Base-by-base conservation (phyloP, 306 rosid species). In the Potentilla sterilis region DNA sequence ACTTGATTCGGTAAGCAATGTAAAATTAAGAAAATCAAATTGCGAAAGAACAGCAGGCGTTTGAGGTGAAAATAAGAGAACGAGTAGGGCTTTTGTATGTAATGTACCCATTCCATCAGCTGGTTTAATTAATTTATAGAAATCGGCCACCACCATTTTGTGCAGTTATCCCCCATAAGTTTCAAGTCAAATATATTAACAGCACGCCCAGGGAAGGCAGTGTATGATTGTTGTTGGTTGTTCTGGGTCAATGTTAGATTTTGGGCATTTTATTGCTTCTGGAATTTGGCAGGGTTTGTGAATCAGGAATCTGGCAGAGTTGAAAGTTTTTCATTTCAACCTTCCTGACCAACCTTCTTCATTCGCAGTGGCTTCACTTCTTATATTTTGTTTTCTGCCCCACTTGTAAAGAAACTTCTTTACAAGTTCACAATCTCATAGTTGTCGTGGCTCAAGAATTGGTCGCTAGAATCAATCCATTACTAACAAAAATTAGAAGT, bases 31-130 rank as follows among this genome's bases (percentile, higher is more conserved):
- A 86, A 88, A 83, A 68, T 72, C 85, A n/a, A 69, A 61, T 37
- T 72, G 81, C 47, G 87, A 82, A 79, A 80, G 88, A 83, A 84
- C 85, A 46, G 80, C 78, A 70, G 85, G 70, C 65, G 38, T 84
- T 80, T 85, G 66, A 78, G 75, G 88, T 83, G 6, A 87, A 83
- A 89, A 85, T 88, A 89, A 38, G 77, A 52, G 73, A 75, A 75
- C 4, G 82, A 41, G 37, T 48, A 68, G 76, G 82, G 72, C 79
- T 70, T 37, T 21, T 64, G 79, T 79, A 38, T 15, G 78, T 57
- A 81, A 79, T 46, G 77, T 74, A 70, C 75, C 66, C 78, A 42
- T 77, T 70, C 43, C 41, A 8, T 34, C 15, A 35, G 69, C 61
- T 68, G 78, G 58, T 73, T 40, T 42, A 28, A 43, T 40, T 42